These are phyloP conservation scores for Venturiaceae sp. DNA, from an alignment of 2,329 filamentous ascomycete genomes.

Conservation along the genomic window DNA sequence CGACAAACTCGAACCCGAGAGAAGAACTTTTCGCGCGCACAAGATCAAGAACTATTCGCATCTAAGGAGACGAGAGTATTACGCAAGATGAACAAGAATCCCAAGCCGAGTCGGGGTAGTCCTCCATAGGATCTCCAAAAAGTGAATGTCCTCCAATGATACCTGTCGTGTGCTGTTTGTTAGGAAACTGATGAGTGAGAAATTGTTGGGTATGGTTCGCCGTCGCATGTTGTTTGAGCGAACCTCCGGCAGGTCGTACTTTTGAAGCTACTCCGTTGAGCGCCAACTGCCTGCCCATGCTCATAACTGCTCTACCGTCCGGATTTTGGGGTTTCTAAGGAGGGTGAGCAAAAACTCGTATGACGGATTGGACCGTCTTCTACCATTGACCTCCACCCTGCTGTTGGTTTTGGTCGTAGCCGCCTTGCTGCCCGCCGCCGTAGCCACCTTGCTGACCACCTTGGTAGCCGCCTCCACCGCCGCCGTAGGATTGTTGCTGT, in stretches of 20 bases:
- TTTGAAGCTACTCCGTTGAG: neutral
- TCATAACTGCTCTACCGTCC: neutral
- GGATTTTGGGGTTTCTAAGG: neutral
- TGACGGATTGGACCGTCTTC: neutral
- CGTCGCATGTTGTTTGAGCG: neutral
- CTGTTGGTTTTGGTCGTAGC: constrained; percentile 14
- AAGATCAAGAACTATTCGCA: constrained; percentile 1
- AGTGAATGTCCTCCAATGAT: neutral
- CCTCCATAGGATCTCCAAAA: neutral
- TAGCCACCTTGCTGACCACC: constrained; percentile 18
- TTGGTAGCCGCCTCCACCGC: constrained; percentile 14
- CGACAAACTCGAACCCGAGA: no score
- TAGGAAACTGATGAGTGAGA: neutral
- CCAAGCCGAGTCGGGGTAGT: neutral
- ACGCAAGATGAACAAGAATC: constrained; percentile 2
- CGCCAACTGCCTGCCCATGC: neutral
- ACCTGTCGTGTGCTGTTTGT: neutral
- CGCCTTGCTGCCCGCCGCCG: constrained; percentile 13
- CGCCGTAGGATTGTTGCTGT: constrained; percentile 11
- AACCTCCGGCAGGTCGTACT: neutral
- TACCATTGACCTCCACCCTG: constrained; percentile 15
- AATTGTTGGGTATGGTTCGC: neutral
- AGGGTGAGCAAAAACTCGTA: neutral
- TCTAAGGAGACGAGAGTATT: neutral
- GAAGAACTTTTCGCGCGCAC: neutral